These are phyloP conservation scores for Plenodomus biglobosus DNA, from an alignment of 2,329 filamentous ascomycete genomes.

Conservation along the genomic window DNA sequence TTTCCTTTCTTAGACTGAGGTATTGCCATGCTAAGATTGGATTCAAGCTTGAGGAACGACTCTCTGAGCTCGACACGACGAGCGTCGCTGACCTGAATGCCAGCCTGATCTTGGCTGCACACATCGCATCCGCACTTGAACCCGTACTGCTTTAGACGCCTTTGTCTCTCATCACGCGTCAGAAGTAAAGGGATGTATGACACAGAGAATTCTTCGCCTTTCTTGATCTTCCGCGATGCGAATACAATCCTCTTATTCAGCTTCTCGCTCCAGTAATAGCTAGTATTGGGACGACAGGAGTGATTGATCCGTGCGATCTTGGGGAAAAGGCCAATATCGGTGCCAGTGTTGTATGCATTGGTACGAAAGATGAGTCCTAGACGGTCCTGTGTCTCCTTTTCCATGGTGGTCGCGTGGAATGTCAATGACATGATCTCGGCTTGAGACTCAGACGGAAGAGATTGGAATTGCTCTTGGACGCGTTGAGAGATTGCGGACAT, in stretches of 20 bases:
- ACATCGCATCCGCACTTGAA: slow-evolving; percentile 44
- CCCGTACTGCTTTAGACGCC: slow-evolving; percentile 38
- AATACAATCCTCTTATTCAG: slow-evolving; percentile 38
- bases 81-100: slow-evolving; percentile 29
- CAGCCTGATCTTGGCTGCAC: slow-evolving; percentile 31
- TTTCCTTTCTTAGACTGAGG: slow-evolving; percentile 23
- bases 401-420: slow-evolving; percentile 21
- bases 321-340: slow-evolving; percentile 36
- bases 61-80: slow-evolving; percentile 31
- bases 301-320: slow-evolving; percentile 44
- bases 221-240: slow-evolving; percentile 40
- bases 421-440: slow-evolving; percentile 33
- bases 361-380: slow-evolving; percentile 40
- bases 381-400: slow-evolving; percentile 22
- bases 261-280: slow-evolving; percentile 42
- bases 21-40: slow-evolving; percentile 25
- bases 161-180: slow-evolving; percentile 31
- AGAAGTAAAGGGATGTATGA: slow-evolving; percentile 44
- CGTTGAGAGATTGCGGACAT: slow-evolving; percentile 24
- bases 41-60: slow-evolving; percentile 31
- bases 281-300: slow-evolving; percentile 41
- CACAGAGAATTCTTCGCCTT: slow-evolving; percentile 46
- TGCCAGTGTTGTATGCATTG: slow-evolving; percentile 40
- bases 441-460: slow-evolving; percentile 21
- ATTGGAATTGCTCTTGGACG: slow-evolving; percentile 28